Evolutionary conservation across 441 rosid genomes (phyloP).

Genomic region (Populus tomentosa): DNA sequence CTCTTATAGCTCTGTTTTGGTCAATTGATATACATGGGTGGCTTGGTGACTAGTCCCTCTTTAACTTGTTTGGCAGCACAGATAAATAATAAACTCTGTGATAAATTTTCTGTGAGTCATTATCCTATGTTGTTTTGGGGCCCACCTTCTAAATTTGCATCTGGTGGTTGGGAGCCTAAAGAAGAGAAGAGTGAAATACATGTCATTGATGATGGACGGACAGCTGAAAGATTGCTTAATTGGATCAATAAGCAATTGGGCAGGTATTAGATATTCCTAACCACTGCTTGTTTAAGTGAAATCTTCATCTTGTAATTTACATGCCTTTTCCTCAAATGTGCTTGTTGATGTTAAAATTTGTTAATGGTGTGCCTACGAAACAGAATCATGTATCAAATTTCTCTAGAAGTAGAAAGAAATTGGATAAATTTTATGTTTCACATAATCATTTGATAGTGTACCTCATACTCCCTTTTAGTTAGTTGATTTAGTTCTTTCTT

Average conservation of each 20-base stretch:
- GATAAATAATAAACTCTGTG: constrained; percentile 82
- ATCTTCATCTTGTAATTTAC: neutral
- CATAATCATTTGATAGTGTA: neutral
- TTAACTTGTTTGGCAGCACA: constrained; percentile 71
- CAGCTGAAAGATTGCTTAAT: constrained; percentile 74
- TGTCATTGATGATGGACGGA: constrained; percentile 59
- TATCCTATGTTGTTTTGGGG: constrained; percentile 98
- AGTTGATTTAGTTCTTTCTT: neutral
- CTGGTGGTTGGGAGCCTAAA: constrained; percentile 54
- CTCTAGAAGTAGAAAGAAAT: neutral
- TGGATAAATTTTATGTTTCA: neutral
- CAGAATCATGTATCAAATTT: neutral
- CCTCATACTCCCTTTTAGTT: neutral
- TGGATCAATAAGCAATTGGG: constrained; percentile 85
- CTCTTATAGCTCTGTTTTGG: neutral
- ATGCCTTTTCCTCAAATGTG: neutral
- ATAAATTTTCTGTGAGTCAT: constrained; percentile 66
- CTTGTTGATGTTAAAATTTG: neutral
- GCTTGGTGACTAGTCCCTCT: constrained; percentile 22
- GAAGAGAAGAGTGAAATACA: constrained; percentile 48
- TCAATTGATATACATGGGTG: neutral
- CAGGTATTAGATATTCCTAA: constrained; percentile 50
- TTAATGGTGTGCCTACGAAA: neutral
- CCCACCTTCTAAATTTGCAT: constrained; percentile 57
- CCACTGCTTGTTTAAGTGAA: constrained; percentile 10